A percentile compares a stretch with the other conserved stretches of the same genome.
These are phyloP conservation scores for Trichosporon asahii DNA, from an alignment of 1,284 basidiomycete genomes.

Conservation along the genomic window DNA sequence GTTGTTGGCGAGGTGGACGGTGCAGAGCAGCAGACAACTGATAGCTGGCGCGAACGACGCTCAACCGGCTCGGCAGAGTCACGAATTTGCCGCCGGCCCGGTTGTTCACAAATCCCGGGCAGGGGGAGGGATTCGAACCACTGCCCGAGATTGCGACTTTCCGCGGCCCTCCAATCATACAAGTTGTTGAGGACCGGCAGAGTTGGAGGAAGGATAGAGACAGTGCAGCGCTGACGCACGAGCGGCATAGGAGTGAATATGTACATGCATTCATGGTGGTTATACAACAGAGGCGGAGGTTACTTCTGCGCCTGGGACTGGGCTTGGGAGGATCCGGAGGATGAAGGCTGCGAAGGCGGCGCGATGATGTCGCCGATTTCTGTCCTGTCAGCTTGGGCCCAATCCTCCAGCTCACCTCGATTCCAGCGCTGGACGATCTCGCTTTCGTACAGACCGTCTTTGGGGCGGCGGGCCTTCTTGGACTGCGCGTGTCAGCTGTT, in stretches of 20 bases:
- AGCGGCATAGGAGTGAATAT: background rate
- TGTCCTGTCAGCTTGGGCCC: constrained; percentile 23
- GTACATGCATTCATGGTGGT: background rate
- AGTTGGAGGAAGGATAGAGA: too few relatives aligned
- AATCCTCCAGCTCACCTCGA: constrained; percentile 31
- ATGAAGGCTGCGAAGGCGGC: background rate
- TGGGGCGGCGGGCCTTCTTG: constrained; percentile 8
- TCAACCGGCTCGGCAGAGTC: background rate
- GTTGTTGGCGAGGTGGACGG: background rate
- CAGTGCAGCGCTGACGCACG: background rate
- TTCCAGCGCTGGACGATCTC: constrained; percentile 46
- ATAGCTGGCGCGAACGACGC: background rate
- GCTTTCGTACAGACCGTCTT: constrained; percentile 30
- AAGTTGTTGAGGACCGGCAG: too few relatives aligned
- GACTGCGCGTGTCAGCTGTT: constrained; percentile 12
- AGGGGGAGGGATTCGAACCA: background rate
- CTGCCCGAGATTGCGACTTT: background rate
- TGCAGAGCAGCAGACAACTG: background rate
- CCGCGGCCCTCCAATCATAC: too few relatives aligned
- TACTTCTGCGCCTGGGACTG: background rate
- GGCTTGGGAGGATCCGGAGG: background rate
- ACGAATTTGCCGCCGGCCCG: background rate
- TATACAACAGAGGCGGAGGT: background rate
- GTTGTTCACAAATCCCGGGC: background rate
- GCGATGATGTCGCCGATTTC: constrained; percentile 42